Conservation (phyloP, 306 rosid genomes). For the Malus domestica region DNA sequence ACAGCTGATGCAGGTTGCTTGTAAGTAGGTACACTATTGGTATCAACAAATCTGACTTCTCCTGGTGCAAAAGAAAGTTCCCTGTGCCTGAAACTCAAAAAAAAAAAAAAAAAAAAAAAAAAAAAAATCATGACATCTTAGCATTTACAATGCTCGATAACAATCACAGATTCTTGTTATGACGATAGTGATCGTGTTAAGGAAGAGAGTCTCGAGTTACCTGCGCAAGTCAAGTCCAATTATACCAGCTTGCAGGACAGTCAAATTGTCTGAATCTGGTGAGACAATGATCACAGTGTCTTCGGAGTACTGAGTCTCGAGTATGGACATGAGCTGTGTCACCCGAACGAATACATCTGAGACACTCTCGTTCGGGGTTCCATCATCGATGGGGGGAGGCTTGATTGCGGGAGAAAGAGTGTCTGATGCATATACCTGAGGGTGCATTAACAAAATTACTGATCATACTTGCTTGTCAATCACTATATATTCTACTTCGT, state of each 20-base stretch:
- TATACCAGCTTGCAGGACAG: slow-evolving; percentile 81
- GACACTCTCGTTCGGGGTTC: slow-evolving; percentile 74
- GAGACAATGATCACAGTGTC: slow-evolving; percentile 83
- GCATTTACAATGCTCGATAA: background rate
- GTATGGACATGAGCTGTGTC: slow-evolving; percentile 89
- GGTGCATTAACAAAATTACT: too few relatives aligned
- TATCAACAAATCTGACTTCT: slow-evolving; percentile 82
- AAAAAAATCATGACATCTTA: background rate
- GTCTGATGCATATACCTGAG: too few relatives aligned
- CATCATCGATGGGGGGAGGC: slow-evolving; percentile 2
- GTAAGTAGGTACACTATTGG: slow-evolving; percentile 67
- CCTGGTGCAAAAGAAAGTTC: slow-evolving; percentile 83
- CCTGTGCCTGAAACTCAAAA: slow-evolving; percentile 59
- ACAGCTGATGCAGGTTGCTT: slow-evolving; percentile 85
- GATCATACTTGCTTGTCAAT: too few relatives aligned
- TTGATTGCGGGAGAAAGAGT: too few relatives aligned
- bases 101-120: background rate
- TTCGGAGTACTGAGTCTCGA: slow-evolving; percentile 77
- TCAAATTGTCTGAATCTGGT: slow-evolving; percentile 85
- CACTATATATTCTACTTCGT: too few relatives aligned
- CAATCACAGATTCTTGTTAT: too few relatives aligned
- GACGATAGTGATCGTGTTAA: background rate
- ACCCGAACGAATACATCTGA: slow-evolving; percentile 85
- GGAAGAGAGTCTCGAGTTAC: slow-evolving; percentile 22
- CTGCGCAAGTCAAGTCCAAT: slow-evolving; percentile 80